phyloP scores from a whole-genome alignment of 495 filamentous ascomycete genomes.

The Daldinia childiae region DNA sequence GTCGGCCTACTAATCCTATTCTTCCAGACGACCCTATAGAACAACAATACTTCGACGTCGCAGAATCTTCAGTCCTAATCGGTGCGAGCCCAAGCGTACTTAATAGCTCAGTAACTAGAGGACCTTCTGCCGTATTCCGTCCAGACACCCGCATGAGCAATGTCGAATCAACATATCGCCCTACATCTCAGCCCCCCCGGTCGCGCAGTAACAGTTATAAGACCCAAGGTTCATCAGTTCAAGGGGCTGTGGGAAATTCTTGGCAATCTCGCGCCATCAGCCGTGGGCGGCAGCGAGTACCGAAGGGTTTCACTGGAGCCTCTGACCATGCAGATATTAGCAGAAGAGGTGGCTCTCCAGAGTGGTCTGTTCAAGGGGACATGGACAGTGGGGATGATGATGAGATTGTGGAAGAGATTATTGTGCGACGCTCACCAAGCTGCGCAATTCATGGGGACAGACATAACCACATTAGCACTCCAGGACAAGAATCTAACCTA shows the following conservation, averaged over 20 bases:
- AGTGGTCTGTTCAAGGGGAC: slow-evolving; percentile 6
- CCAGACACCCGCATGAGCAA: slow-evolving; percentile 11
- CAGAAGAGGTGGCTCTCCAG: neutral
- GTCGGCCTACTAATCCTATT: neutral
- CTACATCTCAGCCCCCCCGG: neutral
- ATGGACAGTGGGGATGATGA: slow-evolving; percentile 11
- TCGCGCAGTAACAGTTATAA: slow-evolving; percentile 11
- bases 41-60: neutral
- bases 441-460: slow-evolving; percentile 19
- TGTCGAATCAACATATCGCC: slow-evolving; percentile 7
- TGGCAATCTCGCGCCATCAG: slow-evolving; percentile 6
- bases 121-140: neutral
- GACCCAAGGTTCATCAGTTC: neutral
- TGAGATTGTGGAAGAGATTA: slow-evolving; percentile 23
- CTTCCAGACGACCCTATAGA: neutral
- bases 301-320: neutral
- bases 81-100: slow-evolving; percentile 6
- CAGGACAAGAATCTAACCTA: neutral
- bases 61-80: slow-evolving; percentile 2
- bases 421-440: slow-evolving; percentile 17
- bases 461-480: neutral
- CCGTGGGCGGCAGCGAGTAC: slow-evolving; percentile 10
- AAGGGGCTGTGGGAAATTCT: neutral
- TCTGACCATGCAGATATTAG: neutral
- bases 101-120: neutral